Conservation (phyloP, 176 grass and related monocot species). For the Ensete ventricosum region DNA sequence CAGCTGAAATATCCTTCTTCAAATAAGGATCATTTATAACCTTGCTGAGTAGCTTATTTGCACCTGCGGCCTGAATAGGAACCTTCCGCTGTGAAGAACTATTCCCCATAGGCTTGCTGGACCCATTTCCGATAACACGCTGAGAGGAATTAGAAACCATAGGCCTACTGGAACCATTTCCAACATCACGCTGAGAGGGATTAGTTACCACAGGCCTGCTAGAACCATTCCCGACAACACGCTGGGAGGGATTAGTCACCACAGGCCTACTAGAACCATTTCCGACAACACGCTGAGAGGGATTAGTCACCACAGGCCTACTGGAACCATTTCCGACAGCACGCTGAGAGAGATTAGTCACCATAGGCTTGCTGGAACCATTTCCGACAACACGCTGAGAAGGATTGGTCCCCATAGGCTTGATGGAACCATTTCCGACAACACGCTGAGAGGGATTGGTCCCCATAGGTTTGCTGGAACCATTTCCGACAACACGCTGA, state of each 20-base stretch:
- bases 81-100: constrained; percentile 23
- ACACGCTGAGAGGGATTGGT: background rate
- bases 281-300: background rate
- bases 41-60: background rate
- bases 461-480: background rate
- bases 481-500: background rate
- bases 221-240: background rate
- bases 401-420: background rate
- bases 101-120: background rate
- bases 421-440: background rate
- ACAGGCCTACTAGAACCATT: background rate
- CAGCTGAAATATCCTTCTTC: constrained; percentile 25
- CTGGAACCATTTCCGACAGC: background rate
- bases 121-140: background rate
- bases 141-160: background rate
- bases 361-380: background rate
- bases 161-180: background rate
- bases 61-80: constrained; percentile 38
- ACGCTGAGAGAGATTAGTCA: background rate
- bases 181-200: background rate
- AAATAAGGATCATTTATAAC: constrained; percentile 21
- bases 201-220: background rate
- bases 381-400: background rate
- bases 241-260: background rate
- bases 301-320: background rate